Conservation (phyloP, 257 asterid species). For the Marsdenia floribunda region DNA sequence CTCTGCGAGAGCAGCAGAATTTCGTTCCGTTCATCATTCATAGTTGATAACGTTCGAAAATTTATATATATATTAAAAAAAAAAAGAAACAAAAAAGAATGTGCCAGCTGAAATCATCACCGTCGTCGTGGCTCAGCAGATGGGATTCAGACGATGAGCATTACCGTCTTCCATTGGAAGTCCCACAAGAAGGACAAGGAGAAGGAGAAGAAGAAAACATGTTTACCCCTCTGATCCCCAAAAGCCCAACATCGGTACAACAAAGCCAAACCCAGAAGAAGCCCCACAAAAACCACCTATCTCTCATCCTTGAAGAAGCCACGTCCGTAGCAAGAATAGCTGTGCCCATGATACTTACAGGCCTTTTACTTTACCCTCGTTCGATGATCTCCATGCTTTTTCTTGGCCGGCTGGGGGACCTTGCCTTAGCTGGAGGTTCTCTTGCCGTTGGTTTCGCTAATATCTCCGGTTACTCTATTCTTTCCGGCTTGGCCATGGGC, state of each 20-base stretch:
- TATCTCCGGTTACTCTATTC: constrained; percentile 69
- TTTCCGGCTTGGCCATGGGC: constrained; percentile 80
- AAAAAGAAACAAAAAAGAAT: constrained; percentile 6
- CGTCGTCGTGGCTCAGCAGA: constrained; percentile 11
- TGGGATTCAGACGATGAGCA: constrained; percentile 17
- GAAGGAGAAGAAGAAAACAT: constrained; percentile 24
- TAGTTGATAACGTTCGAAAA: not conserved
- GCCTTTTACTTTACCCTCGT: constrained; percentile 66
- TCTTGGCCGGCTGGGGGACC: constrained; percentile 64
- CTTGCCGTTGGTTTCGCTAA: constrained; percentile 71
- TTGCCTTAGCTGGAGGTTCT: constrained; percentile 71
- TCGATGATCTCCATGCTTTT: constrained; percentile 87
- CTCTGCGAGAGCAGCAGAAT: not conserved
- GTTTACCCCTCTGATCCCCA: constrained; percentile 38
- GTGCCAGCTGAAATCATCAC: constrained; percentile 39
- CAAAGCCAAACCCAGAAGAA: constrained; percentile 8
- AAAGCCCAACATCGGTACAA: constrained; percentile 29
- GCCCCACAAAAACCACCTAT: constrained; percentile 24
- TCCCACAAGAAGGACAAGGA: not conserved
- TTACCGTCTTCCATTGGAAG: constrained; percentile 14
- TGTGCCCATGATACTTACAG: constrained; percentile 69
- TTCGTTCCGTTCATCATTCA: not conserved
- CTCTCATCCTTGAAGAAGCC: constrained; percentile 36
- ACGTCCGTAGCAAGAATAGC: constrained; percentile 46
- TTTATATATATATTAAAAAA: not conserved